Conservation (phyloP, 2,329 filamentous ascomycete genomes). For the Colletotrichum abscissum region DNA sequence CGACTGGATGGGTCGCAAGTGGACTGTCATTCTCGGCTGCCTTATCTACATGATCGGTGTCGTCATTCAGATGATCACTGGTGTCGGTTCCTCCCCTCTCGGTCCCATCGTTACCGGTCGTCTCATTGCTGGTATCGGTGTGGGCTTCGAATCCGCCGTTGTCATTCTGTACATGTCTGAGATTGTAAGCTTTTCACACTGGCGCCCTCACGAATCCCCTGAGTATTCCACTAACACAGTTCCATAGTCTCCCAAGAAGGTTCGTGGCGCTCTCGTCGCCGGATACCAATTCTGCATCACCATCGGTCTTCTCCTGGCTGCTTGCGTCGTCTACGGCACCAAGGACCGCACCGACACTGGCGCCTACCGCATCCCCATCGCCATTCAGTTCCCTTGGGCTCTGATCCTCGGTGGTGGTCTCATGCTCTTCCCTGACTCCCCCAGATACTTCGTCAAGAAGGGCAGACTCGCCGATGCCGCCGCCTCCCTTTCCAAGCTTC, state of each 20-base stretch:
- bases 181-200: conserved; percentile 62
- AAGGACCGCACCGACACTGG: conserved; percentile 70
- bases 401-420: conserved; percentile 79
- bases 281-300: conserved; percentile 89
- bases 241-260: conserved; percentile 69
- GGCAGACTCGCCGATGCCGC: conserved; percentile 75
- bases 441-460: conserved; percentile 86
- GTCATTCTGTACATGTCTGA: conserved; percentile 91
- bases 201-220: neutral
- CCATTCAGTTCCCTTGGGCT: conserved; percentile 84
- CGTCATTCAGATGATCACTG: conserved; percentile 71
- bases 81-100: conserved; percentile 57
- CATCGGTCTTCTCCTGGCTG: conserved; percentile 80
- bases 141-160: conserved; percentile 83
- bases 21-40: conserved; percentile 79
- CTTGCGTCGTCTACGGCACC: conserved; percentile 79
- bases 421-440: conserved; percentile 83
- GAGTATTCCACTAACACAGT: conserved; percentile 29
- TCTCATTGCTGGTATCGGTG: conserved; percentile 80
- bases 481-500: conserved; percentile 71
- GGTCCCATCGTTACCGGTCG: conserved; percentile 78
- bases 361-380: conserved; percentile 85
- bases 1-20: conserved; percentile 79
- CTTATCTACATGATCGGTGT: conserved; percentile 76
- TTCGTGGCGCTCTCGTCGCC: conserved; percentile 81